phyloP scores from a whole-genome alignment of 2,329 filamentous ascomycete species.

The Alternaria incomplexa region DNA sequence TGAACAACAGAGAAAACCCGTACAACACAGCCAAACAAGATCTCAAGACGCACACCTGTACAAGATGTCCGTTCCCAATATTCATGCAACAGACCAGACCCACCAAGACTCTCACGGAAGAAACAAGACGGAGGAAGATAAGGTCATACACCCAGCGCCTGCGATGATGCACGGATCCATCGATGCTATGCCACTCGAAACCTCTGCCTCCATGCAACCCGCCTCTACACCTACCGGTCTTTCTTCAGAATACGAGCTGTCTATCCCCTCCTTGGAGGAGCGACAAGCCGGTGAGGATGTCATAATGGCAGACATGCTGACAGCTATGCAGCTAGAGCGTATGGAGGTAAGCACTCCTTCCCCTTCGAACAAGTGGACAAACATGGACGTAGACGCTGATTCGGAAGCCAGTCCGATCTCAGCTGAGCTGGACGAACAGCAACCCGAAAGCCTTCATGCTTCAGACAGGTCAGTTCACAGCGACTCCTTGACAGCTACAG shows the following conservation, averaged over 20 bases:
- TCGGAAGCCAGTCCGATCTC: neutral
- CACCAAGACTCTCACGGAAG: neutral
- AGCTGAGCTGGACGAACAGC: neutral
- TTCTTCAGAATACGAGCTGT: no score
- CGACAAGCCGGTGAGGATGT: neutral
- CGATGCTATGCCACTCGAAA: rapidly evolving
- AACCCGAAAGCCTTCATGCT: neutral
- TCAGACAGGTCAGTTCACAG: neutral
- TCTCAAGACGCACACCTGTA: neutral
- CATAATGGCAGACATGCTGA: neutral
- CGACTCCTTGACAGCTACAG: neutral
- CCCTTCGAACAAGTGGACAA: neutral
- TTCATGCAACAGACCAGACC: neutral
- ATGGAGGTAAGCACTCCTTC: neutral
- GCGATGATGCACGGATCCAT: neutral
- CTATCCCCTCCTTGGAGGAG: neutral
- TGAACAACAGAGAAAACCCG: neutral
- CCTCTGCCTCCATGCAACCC: neutral
- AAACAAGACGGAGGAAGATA: neutral
- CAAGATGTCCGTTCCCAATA: neutral
- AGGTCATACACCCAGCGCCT: neutral
- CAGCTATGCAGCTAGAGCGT: neutral
- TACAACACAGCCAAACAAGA: neutral
- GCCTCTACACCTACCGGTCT: neutral
- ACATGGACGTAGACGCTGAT: neutral